phyloP scores from a whole-genome alignment of 2,329 filamentous ascomycete species.

The Exutisphaerella laricina region DNA sequence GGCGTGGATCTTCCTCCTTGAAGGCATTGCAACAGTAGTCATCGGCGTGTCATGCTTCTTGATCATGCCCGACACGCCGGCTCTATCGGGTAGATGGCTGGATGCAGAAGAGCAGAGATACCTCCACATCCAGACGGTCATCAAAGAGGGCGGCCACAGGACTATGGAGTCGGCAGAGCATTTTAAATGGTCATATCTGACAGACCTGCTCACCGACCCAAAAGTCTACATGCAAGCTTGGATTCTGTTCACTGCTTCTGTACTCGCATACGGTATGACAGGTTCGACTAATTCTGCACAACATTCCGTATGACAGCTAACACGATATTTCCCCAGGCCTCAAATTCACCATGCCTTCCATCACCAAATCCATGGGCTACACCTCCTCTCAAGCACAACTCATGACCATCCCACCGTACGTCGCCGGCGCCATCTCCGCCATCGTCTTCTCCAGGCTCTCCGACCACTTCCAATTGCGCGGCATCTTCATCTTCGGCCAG shows the following conservation, averaged over 20 bases:
- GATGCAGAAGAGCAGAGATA: constrained; percentile 17
- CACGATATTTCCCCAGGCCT: constrained; percentile 3
- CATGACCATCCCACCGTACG: constrained; percentile 29
- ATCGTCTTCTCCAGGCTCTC: constrained; percentile 47
- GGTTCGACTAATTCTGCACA: background rate
- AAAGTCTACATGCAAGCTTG: constrained; percentile 23
- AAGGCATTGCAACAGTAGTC: constrained; percentile 49
- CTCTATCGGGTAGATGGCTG: constrained; percentile 28
- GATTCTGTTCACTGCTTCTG: constrained; percentile 21
- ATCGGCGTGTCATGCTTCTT: constrained; percentile 50
- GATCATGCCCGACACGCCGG: constrained; percentile 48
- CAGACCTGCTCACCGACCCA: constrained; percentile 21
- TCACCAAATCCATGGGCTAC: constrained; percentile 17
- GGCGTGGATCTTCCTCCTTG: constrained; percentile 51
- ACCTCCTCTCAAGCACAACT: constrained; percentile 21
- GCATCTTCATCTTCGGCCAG: constrained; percentile 50
- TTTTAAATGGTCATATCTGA: constrained; percentile 24
- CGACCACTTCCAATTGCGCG: constrained; percentile 52
- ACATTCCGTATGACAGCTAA: background rate
- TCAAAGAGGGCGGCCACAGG: constrained; percentile 17
- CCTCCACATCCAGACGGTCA: constrained; percentile 18
- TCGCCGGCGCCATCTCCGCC: constrained; percentile 31
- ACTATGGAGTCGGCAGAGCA: constrained; percentile 19
- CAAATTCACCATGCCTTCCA: constrained; percentile 19
- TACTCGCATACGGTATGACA: constrained; percentile 25